phyloP scores from a whole-genome alignment of 352 stramenopile species.

The Elongisporangium undulatum region DNA sequence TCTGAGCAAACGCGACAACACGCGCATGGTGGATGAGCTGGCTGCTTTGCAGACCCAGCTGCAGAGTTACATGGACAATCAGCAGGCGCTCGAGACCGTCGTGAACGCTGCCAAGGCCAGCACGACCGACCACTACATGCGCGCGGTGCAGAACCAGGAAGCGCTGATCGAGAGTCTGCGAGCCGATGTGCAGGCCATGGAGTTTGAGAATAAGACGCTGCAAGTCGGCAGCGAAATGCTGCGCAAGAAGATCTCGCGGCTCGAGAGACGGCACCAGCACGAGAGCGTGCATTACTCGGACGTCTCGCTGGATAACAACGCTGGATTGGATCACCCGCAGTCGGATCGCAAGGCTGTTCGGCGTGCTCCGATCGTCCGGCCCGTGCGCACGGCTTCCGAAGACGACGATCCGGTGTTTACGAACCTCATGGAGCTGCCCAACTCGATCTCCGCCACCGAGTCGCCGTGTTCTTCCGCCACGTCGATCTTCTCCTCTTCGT shows the following conservation, averaged over 20 bases:
- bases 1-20: slow-evolving; percentile 40
- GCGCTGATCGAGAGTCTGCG: slow-evolving; percentile 48
- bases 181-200: slow-evolving; percentile 54
- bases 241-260: slow-evolving; percentile 23
- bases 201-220: slow-evolving; percentile 62
- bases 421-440: slow-evolving; percentile 60
- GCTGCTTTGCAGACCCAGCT: slow-evolving; percentile 29
- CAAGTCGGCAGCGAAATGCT: slow-evolving; percentile 33
- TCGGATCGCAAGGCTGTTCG: slow-evolving; percentile 15
- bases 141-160: slow-evolving; percentile 36
- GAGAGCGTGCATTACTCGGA: slow-evolving; percentile 32
- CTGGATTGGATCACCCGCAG: slow-evolving; percentile 15
- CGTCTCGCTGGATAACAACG: slow-evolving; percentile 29
- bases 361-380: slow-evolving; percentile 23
- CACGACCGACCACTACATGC: slow-evolving; percentile 19
- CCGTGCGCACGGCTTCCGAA: slow-evolving; percentile 16
- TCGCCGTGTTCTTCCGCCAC: neutral
- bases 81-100: slow-evolving; percentile 25
- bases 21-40: slow-evolving; percentile 47
- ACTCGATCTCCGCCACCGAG: slow-evolving; percentile 11
- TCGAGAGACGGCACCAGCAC: slow-evolving; percentile 15
- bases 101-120: slow-evolving; percentile 17
- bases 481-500: neutral
- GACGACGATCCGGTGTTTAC: slow-evolving; percentile 32
- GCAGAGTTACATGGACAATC: slow-evolving; percentile 41